Evolutionary conservation across 257 asterid species (phyloP).

Genomic region (Nicotiana tomentosiformis): DNA sequence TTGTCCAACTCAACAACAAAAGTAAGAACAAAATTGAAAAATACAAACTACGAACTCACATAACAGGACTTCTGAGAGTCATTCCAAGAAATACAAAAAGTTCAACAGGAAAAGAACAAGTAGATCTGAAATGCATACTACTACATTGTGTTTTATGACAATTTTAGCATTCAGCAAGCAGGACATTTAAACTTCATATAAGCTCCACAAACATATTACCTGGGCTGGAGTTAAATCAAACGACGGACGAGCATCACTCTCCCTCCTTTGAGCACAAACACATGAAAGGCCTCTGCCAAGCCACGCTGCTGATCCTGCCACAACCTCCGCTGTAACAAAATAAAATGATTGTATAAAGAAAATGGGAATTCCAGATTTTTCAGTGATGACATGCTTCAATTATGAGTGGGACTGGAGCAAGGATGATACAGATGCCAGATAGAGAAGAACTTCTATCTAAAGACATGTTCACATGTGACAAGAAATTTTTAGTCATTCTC

Average conservation of each 20-base stretch:
- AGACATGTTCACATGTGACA: background rate
- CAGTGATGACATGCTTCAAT: background rate
- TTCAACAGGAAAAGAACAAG: background rate
- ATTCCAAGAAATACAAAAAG: background rate
- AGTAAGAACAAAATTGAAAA: background rate
- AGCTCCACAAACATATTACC: constrained; percentile 34
- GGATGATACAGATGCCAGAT: constrained; percentile 10
- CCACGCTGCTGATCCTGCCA: constrained; percentile 99
- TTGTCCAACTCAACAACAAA: background rate
- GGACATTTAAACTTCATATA: background rate
- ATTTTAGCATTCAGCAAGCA: background rate
- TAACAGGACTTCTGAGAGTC: background rate
- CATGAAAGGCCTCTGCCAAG: constrained; percentile 95
- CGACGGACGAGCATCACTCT: constrained; percentile 85
- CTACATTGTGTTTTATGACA: background rate
- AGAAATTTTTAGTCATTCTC: background rate
- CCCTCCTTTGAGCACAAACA: constrained; percentile 94
- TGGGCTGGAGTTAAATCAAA: constrained; percentile 87
- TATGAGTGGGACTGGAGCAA: background rate
- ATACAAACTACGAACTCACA: background rate
- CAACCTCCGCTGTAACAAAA: constrained; percentile 64
- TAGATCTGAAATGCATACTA: background rate
- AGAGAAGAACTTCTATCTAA: background rate
- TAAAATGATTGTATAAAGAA: constrained; percentile 20
- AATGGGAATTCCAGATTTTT: constrained; percentile 8